Percentiles rank a stretch among this genome's conserved stretches.
phyloP scores from a whole-genome alignment of 2,329 filamentous ascomycete species.

The Byssothecium circinans region DNA sequence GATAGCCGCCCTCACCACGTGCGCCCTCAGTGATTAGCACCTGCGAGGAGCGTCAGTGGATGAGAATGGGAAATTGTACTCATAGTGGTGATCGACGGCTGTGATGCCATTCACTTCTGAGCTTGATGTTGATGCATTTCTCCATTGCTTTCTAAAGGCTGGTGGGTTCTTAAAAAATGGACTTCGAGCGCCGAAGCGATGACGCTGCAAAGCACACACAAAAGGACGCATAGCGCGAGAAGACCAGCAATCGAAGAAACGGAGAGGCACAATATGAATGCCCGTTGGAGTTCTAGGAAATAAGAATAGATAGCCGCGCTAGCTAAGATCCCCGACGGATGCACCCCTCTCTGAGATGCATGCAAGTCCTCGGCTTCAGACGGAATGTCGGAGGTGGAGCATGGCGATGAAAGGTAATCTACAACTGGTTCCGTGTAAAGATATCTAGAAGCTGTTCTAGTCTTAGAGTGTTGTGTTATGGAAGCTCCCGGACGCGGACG shows the following conservation, averaged over 20 bases:
- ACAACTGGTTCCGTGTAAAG: no score
- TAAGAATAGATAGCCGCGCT: conserved; percentile 14
- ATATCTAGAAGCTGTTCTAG: background rate
- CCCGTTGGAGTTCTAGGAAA: background rate
- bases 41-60: conserved; percentile 12
- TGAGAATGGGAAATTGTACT: conserved; percentile 19
- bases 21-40: conserved; percentile 54
- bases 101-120: conserved; percentile 23
- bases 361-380: conserved; percentile 27
- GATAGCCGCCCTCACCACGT: conserved; percentile 54
- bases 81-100: conserved; percentile 41
- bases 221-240: conserved; percentile 27
- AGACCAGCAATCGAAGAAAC: background rate
- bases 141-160: conserved; percentile 10
- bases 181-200: conserved; percentile 14
- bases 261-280: conserved; percentile 5
- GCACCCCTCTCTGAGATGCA: conserved; percentile 19
- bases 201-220: conserved; percentile 24
- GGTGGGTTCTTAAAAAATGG: background rate
- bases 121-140: conserved; percentile 21
- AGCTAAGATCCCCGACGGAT: conserved; percentile 15
- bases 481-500: background rate
- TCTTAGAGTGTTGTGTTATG: background rate
- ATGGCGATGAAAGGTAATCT: no score
- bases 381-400: background rate